Evolutionary conservation across 192 early-diverging fungal species (phyloP), one percentile per base, ranked within the genome.

Genomic region (Coemansia sp.): DNA sequence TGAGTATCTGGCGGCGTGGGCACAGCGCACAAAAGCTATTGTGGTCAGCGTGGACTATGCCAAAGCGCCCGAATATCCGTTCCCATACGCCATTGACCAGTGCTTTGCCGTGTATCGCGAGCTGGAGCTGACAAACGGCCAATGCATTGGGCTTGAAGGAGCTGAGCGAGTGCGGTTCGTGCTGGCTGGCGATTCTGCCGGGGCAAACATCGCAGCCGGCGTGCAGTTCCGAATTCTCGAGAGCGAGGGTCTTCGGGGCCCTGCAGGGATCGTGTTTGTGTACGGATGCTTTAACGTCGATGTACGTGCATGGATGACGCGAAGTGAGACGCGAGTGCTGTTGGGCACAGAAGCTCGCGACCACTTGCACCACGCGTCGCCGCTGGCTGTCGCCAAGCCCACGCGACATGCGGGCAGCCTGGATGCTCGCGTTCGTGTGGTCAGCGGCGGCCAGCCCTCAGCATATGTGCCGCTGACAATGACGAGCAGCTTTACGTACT

Each of bases 61-160:
- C 55, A 98, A 98, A 73, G 93, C 94, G 6, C 96, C 94, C 37
- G 96, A 97, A 74, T 86, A 86, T 55, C 96, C 96, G n/a, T 98
- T 92, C 66, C 96, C 96, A 1, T 91, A 85, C 53, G 92, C 89
- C 0, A 69, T 96, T 21, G 88, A 96, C 57, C 93, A 98, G 67
- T 94, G 92, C 69, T 96, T 92, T 76, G 94, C 93, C 63, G 85
- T 91, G 14, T 98, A 96, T 79, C 68, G 76, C 11, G 58, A 72
- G 29, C 84, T 98, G 23, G 76, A 89, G 1, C 87, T 89, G 61
- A 88, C 86, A 49, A 89, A 88, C 57, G 96, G 93, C 24, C 84
- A 71, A 11, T 83, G 83, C 24, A 81, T 98, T 41, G 96, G 96
- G 6, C 32, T 35, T 6, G 32, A 35, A 35, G 32, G 32, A 6